Evolutionary conservation across 2,329 filamentous ascomycete genomes (phyloP).

Genomic region (Setomelanomma holmii): DNA sequence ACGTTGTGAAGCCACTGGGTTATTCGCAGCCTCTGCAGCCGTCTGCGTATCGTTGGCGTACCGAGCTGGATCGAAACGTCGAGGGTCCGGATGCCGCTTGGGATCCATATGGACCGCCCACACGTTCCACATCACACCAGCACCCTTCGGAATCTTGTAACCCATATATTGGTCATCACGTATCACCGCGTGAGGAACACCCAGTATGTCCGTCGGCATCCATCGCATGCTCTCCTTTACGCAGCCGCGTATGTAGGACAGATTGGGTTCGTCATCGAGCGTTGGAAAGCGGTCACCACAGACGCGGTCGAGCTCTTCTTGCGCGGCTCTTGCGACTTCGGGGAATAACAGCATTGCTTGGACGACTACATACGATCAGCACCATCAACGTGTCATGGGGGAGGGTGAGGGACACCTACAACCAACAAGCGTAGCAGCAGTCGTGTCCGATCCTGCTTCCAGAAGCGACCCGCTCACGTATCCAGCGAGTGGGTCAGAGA

Average conservation of each 20-base stretch:
- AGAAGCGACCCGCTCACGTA: conserved; percentile 36
- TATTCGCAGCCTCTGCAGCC: conserved; percentile 40
- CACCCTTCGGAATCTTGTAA: conserved; percentile 48
- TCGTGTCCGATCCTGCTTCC: conserved; percentile 42
- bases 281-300: conserved; percentile 41
- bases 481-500: conserved; percentile 29
- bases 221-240: conserved; percentile 42
- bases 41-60: conserved; percentile 37
- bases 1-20: conserved; percentile 33
- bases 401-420: conserved; percentile 10
- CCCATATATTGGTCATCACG: conserved; percentile 41
- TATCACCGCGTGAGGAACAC: conserved; percentile 33
- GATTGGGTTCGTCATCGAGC: conserved; percentile 26
- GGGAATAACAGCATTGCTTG: conserved; percentile 37
- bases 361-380: conserved; percentile 19
- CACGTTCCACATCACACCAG: conserved; percentile 30
- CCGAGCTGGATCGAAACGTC: conserved; percentile 53
- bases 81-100: conserved; percentile 50
- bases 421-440: conserved; percentile 25
- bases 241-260: conserved; percentile 37
- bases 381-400: neutral
- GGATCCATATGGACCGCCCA: conserved; percentile 46
- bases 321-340: conserved; percentile 24
- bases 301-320: conserved; percentile 38
- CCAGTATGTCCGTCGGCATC: conserved; percentile 36